Conservation (phyloP, 495 filamentous ascomycete genomes). For the Tuber microsphaerosporum region DNA sequence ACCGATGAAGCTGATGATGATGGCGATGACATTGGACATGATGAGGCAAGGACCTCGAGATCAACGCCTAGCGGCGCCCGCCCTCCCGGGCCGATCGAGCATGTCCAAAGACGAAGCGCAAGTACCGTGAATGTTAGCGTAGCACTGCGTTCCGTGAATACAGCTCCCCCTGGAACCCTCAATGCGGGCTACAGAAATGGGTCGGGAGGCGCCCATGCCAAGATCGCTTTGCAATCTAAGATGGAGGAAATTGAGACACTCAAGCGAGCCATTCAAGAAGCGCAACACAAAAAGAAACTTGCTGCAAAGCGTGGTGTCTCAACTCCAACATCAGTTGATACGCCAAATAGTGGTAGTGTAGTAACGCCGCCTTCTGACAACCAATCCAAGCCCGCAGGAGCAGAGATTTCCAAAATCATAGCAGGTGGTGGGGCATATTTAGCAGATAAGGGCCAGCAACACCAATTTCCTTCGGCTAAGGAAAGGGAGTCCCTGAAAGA, state of each 20-base stretch:
- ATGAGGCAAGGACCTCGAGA: slow-evolving; percentile 43
- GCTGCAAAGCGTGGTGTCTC: slow-evolving; percentile 43
- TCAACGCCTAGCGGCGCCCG: slow-evolving; percentile 44
- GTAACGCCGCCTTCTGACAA: neutral
- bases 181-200: slow-evolving; percentile 18
- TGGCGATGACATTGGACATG: slow-evolving; percentile 42
- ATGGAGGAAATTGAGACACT: slow-evolving; percentile 66
- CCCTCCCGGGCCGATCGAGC: slow-evolving; percentile 9
- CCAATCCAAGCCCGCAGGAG: slow-evolving; percentile 20
- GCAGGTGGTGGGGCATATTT: slow-evolving; percentile 26
- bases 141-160: slow-evolving; percentile 23
- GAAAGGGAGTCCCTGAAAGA: slow-evolving; percentile 29
- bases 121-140: slow-evolving; percentile 30
- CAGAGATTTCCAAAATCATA: slow-evolving; percentile 25
- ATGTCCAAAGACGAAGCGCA: slow-evolving; percentile 22
- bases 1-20: slow-evolving; percentile 41
- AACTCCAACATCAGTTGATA: slow-evolving; percentile 34
- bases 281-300: slow-evolving; percentile 59
- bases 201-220: slow-evolving; percentile 41
- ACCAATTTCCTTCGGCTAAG: slow-evolving; percentile 8
- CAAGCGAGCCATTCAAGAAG: slow-evolving; percentile 67
- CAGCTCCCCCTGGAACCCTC: slow-evolving; percentile 20
- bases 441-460: slow-evolving; percentile 13
- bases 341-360: slow-evolving; percentile 27
- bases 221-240: slow-evolving; percentile 55